Percentiles rank a stretch among this genome's conserved stretches.
These are phyloP conservation scores for Backusella australiensis DNA, from an alignment of 192 early-diverging fungal genomes.

Conservation along the genomic window DNA sequence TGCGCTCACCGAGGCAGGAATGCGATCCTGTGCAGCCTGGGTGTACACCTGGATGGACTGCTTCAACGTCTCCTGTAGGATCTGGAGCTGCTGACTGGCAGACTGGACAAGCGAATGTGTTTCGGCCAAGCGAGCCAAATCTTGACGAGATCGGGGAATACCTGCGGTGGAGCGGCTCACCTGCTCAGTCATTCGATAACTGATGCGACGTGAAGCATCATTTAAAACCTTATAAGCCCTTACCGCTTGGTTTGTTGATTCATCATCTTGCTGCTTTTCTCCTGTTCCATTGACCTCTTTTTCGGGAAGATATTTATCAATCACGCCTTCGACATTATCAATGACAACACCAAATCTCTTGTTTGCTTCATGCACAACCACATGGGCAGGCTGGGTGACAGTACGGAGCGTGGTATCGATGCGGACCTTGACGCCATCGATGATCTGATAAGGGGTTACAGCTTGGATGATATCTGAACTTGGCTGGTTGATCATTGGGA, in stretches of 20 bases:
- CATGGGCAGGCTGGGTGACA: slow-evolving; percentile 40
- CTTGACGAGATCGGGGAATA: slow-evolving; percentile 26
- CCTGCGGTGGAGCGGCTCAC: slow-evolving; percentile 18
- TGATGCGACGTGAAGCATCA: slow-evolving; percentile 28
- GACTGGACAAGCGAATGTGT: slow-evolving; percentile 19
- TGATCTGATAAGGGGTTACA: slow-evolving; percentile 53
- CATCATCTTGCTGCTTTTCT: slow-evolving; percentile 1
- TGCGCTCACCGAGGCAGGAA: slow-evolving; percentile 22
- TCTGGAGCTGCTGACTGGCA: slow-evolving; percentile 16
- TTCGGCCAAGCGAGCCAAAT: slow-evolving; percentile 20
- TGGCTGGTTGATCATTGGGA: slow-evolving; percentile 63
- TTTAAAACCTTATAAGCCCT: slow-evolving; percentile 30
- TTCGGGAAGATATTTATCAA: slow-evolving; percentile 41
- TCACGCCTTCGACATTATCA: slow-evolving; percentile 48
- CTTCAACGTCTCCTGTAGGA: slow-evolving; percentile 18
- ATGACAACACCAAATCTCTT: slow-evolving; percentile 38
- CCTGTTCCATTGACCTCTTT: neutral
- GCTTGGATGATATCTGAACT: slow-evolving; percentile 59
- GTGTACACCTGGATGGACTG: slow-evolving; percentile 24
- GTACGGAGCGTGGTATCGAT: slow-evolving; percentile 18
- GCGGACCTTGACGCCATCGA: slow-evolving; percentile 31
- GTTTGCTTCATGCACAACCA: slow-evolving; percentile 44
- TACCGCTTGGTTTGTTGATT: slow-evolving; percentile 29
- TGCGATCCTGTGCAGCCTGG: slow-evolving; percentile 19
- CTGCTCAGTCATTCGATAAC: slow-evolving; percentile 27